Evolutionary conservation across 345 rosid species (phyloP).

Genomic region (Viola odorata): DNA sequence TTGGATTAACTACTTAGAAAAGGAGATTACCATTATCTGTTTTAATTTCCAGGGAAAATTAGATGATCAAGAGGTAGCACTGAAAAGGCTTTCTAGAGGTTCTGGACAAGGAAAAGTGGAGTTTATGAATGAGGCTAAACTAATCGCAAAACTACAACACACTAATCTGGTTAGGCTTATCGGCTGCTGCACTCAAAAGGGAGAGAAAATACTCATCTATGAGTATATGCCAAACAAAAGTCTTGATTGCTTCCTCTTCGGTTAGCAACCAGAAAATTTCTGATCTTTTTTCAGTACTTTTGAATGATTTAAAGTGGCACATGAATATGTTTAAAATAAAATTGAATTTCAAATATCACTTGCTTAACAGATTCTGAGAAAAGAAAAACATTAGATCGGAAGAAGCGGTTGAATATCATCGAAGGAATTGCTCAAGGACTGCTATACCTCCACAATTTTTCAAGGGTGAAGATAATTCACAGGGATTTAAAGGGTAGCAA

Average conservation of each 20-base stretch:
- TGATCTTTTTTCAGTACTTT: neutral
- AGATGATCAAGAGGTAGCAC: neutral
- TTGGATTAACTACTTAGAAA: neutral
- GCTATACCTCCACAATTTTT: neutral
- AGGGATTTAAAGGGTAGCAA: conserved; percentile 10
- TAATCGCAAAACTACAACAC: neutral
- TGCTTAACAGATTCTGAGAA: neutral
- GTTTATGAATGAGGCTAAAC: neutral
- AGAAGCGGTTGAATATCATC: neutral
- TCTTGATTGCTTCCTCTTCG: neutral
- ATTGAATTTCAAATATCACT: neutral
- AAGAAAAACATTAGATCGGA: neutral
- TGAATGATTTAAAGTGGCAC: neutral
- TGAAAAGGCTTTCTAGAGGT: neutral
- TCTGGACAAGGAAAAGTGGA: neutral
- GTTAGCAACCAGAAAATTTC: neutral
- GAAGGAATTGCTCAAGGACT: neutral
- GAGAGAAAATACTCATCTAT: neutral
- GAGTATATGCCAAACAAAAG: conserved; percentile 2
- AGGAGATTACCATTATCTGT: neutral
- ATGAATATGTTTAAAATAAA: neutral
- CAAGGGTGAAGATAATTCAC: neutral
- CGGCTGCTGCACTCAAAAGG: neutral
- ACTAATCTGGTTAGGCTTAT: neutral
- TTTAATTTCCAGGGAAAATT: neutral